Conservation (phyloP, 2,329 filamentous ascomycete species). For the Salinomyces thailandicus region DNA sequence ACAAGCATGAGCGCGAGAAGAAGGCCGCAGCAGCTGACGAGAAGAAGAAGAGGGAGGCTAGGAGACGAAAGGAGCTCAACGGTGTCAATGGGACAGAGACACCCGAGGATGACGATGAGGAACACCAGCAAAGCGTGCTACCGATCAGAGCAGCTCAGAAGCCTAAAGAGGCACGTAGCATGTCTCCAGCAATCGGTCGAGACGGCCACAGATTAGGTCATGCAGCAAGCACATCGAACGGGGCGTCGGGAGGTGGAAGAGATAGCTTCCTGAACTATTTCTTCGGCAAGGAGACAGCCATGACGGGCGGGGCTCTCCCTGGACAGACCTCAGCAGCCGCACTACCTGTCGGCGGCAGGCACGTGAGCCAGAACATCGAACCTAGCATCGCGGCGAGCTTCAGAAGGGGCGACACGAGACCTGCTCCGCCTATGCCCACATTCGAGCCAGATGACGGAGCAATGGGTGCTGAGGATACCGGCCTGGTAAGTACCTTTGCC, state of each 20-base stretch:
- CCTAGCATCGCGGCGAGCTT: conserved; percentile 76
- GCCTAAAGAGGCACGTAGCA: conserved; percentile 56
- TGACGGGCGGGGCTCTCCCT: conserved; percentile 21
- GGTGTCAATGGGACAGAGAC: conserved; percentile 62
- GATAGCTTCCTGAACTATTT: conserved; percentile 98
- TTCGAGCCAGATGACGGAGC: conserved; percentile 42
- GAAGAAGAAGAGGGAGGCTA: conserved; percentile 71
- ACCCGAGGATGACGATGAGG: conserved; percentile 55
- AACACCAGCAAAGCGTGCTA: conserved; percentile 38
- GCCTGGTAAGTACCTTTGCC: conserved; percentile 16
- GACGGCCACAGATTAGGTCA: conserved; percentile 25
- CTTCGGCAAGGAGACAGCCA: conserved; percentile 78
- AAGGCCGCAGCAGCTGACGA: conserved; percentile 72
- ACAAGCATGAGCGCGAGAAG: conserved; percentile 88
- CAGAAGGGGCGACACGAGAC: conserved; percentile 49
- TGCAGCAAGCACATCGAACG: conserved; percentile 9
- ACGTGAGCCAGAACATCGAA: conserved; percentile 69
- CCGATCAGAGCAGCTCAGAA: conserved; percentile 40
- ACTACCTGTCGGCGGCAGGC: conserved; percentile 41
- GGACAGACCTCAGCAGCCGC: conserved; percentile 30
- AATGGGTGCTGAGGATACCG: conserved; percentile 15
- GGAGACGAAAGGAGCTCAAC: conserved; percentile 72
- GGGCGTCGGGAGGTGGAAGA: conserved; percentile 44
- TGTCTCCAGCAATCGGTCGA: conserved; percentile 66
- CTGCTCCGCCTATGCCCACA: conserved; percentile 28